Evolutionary conservation across 129 eudicot species (phyloP), one percentile per base, ranked within the genome.

Genomic region (Saposhnikovia divaricata): DNA sequence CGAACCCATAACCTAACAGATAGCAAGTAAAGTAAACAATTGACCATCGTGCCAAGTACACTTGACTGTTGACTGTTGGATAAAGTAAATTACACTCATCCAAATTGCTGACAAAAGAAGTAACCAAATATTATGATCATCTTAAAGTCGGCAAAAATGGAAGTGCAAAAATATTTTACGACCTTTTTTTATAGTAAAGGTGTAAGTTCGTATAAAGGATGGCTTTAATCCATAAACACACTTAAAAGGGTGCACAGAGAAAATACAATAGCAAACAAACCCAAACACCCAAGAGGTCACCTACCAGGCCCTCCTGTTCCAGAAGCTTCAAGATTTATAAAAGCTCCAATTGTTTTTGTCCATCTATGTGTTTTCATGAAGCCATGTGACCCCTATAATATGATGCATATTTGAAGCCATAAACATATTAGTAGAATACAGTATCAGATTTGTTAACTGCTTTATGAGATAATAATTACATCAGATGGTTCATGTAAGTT

Each of bases 321-420:
- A 87, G 97, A 89, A 38, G 99, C 99, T 84, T 96, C 99, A 73
- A 96, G 75, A 78, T 96, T 88, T 86, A 96, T 81, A 83, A 96
- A 92, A 76, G 99, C 99, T 81, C 98, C 99, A 74, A 96, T 78
- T 25, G 98, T 92, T 71, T 90, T 86, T 55, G 93, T 90, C 99
- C 99, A 96, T 83, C 59, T 96, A 83, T 96, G 91, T 31, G 97
- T 85, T 80, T 97, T 96, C 84, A 92, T 89, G 84, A 96, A 92
- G 79, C 99, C 99, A 89, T 96, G 99, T 77, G 99, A 96, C 78
- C 99, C 99, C 99, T 96, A 75, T 84, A n/a, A 34, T 40, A 78
- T 65, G 39, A 70, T 76, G 79, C n/a, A 72, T 63, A 79, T 27
- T 51, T 9, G 15, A 34, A 53, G 68, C 70, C 68, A 76, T 37